A percentile compares a stretch with the other conserved stretches of the same genome.
Conservation (phyloP, 1,284 basidiomycete genomes). For the Mycena sp. region DNA sequence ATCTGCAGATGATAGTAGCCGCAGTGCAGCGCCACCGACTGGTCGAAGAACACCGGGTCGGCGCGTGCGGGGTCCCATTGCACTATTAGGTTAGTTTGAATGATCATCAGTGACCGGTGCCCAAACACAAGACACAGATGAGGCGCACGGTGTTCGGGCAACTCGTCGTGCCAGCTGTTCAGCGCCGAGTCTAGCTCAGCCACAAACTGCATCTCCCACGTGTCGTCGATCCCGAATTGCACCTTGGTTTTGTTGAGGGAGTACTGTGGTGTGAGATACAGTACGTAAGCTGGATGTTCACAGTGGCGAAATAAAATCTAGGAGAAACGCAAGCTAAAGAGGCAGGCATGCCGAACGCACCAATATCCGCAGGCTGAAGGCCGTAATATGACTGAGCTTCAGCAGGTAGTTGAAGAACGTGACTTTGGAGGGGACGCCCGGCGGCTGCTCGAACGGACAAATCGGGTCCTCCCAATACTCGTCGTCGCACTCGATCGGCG, state of each 20-base stretch:
- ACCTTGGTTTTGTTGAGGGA: constrained; percentile 44
- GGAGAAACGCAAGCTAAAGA: no score
- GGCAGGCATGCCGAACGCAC: background rate
- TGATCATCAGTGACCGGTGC: background rate
- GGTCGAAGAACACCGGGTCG: constrained; percentile 24
- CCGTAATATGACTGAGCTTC: constrained; percentile 57
- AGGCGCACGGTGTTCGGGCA: constrained; percentile 16
- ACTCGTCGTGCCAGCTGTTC: constrained; percentile 16
- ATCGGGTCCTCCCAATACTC: no score
- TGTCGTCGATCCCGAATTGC: constrained; percentile 45
- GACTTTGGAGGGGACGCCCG: constrained; percentile 47
- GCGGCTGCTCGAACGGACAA: constrained; percentile 44
- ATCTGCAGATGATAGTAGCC: constrained; percentile 14
- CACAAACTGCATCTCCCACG: constrained; percentile 58
- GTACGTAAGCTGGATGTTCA: no score
- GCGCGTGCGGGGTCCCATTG: constrained; percentile 17
- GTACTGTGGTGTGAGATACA: no score
- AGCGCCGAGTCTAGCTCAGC: constrained; percentile 43
- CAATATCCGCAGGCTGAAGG: constrained; percentile 6
- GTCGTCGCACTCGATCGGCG: constrained; percentile 24
- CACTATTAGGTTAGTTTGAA: constrained; percentile 5
- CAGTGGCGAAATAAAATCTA: no score
- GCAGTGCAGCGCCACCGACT: constrained; percentile 10
- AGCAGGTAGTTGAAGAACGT: constrained; percentile 55
- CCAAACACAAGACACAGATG: background rate